These are phyloP conservation scores for Corynespora cassiicola DNA, from an alignment of 2,329 filamentous ascomycete genomes.

Conservation along the genomic window DNA sequence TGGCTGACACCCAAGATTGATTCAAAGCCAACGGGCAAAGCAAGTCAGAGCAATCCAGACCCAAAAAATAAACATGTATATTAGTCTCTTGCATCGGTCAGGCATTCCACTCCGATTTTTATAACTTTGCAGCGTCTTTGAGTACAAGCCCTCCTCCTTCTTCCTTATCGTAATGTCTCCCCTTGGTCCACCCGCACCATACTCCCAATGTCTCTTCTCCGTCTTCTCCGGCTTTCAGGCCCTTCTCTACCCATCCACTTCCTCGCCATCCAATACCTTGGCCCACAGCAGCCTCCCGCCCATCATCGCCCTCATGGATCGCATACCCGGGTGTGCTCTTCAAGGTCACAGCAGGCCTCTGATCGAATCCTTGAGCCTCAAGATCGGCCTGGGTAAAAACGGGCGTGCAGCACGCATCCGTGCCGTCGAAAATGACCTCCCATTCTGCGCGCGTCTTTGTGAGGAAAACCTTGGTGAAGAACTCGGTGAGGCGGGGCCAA, in stretches of 20 bases:
- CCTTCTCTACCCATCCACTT: conserved; percentile 68
- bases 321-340: conserved; percentile 72
- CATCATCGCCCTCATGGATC: conserved; percentile 57
- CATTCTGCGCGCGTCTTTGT: conserved; percentile 76
- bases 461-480: conserved; percentile 71
- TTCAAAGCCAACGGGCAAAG: too few species aligned
- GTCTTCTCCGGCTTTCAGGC: conserved; percentile 71
- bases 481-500: conserved; percentile 71
- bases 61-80: too few species aligned
- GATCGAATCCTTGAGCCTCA: conserved; percentile 68
- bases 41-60: too few species aligned
- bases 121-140: conserved; percentile 50
- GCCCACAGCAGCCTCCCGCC: conserved; percentile 55
- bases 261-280: conserved; percentile 72
- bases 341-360: conserved; percentile 74
- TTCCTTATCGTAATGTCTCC: conserved; percentile 71
- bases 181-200: conserved; percentile 82
- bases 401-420: conserved; percentile 91
- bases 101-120: too few species aligned
- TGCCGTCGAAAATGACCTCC: conserved; percentile 86
- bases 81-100: too few species aligned
- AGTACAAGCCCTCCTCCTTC: conserved; percentile 43
- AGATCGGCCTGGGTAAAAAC: conserved; percentile 80
- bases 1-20: too few species aligned
- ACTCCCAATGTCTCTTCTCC: conserved; percentile 71